Conservation (phyloP, 2,329 filamentous ascomycete genomes). For the Ascochyta lentis region DNA sequence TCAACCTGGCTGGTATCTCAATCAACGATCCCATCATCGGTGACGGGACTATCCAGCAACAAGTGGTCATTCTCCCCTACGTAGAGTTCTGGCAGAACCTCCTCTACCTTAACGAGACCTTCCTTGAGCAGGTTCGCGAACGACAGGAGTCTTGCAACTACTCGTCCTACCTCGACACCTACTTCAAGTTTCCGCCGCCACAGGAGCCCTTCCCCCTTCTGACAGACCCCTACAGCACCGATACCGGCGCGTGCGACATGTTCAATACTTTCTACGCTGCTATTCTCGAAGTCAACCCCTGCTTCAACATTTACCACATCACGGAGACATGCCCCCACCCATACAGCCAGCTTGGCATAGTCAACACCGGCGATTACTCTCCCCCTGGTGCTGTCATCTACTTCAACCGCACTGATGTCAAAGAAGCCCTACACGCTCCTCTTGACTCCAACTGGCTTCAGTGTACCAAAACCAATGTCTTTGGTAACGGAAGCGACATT, state of each 20-base stretch:
- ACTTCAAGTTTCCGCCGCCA: constrained; percentile 52
- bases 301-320: constrained; percentile 60
- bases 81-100: constrained; percentile 51
- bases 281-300: constrained; percentile 54
- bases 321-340: constrained; percentile 54
- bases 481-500: constrained; percentile 43
- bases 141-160: constrained; percentile 40
- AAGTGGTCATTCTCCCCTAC: constrained; percentile 45
- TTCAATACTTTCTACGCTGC: constrained; percentile 51
- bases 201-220: constrained; percentile 42
- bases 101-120: constrained; percentile 53
- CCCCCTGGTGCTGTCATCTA: constrained; percentile 53
- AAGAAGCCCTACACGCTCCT: constrained; percentile 58
- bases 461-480: constrained; percentile 53
- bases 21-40: constrained; percentile 59
- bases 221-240: constrained; percentile 28
- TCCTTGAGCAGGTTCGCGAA: constrained; percentile 45
- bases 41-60: constrained; percentile 49
- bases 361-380: constrained; percentile 48
- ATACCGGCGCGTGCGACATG: constrained; percentile 47
- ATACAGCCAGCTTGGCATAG: constrained; percentile 47
- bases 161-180: constrained; percentile 30
- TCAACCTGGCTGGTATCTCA: constrained; percentile 58
- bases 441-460: constrained; percentile 52
- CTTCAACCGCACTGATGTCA: constrained; percentile 61